Base-by-base conservation (phyloP, 805 yeast species). In the Saturnispora sanitii region DNA sequence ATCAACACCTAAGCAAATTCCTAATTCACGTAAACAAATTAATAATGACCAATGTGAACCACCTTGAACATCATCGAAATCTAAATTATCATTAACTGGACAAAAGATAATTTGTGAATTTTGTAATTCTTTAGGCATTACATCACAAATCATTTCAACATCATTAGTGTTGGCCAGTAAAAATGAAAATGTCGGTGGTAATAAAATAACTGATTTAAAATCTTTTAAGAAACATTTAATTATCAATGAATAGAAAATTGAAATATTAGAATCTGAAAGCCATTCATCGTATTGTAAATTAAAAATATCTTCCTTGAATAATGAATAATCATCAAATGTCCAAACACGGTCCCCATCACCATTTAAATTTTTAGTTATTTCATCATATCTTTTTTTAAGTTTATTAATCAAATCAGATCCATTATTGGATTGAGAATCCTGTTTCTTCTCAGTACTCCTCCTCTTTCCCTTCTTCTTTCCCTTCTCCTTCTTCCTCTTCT, bases 11-110 rank as follows among this genome's bases (percentile, higher is more conserved):
- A 64, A 65, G 2, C 78, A 70, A 25, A 59, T 64, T 15, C 62
- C 58, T 17, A 40, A 21, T 7, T 41, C 13, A 12, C 33, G 38
- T 2, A 34, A 6, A 6, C 77, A 62, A 13, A 82, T 67, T 12
- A 78, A 66, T 13, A 83, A 58, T 1, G 83, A 76, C 92, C 94
- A 82, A 58, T 83, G 92, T 35, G 76, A 77, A 1, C 90, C 92
- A 26, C 43, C 43, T 19, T 40, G 38, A 5, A 19, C 34, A 28
- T 33, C 38, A 19, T 30, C 38, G 29, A 34, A 40, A 34, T 40
- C 42, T 5, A 34, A 18, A 21, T 40, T 40, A 30, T 40, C 42
- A 22, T 40, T 40, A 4, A 40, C 38, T 13, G 90, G 92, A 30
- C 81, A 54, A 46, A 83, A 81, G 1, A 82, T 65, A 48, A 77